Base-by-base conservation (phyloP, 345 rosid genomes). In the Viola odorata region DNA sequence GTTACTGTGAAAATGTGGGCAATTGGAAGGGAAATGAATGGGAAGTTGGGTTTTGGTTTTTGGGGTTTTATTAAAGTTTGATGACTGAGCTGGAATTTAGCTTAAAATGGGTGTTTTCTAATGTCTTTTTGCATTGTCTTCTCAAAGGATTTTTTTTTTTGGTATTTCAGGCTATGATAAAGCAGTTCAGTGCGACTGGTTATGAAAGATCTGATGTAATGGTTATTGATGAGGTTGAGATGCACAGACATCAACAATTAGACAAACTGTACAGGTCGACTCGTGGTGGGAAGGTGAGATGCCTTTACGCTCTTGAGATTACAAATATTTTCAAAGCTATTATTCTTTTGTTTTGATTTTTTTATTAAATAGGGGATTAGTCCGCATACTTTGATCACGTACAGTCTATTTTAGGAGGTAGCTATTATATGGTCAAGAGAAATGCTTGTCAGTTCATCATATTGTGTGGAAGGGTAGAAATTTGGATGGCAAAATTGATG, bases 161-260 rank as follows among this genome's bases (percentile, higher is more conserved):
- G 69, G 53, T n/a, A 51, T 57, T 74, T 59, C 81, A 89, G 98
- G 98, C 98, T 79, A 96, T 92, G 53, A 92, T 92, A 37, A 92
- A 92, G 80, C 98, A 92, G 63, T 84, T 92, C 53, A 68, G 94
- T 73, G 88, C 85, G 16, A 80, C 87, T 68, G 98, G 98, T 12
- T 92, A 92, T 61, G 97, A 89, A 57, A 84, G 91, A 75, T 92
- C 98, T 0, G 88, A 75, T 74, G 88, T 84, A 8, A 59, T 92
- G 83, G 96, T 89, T 64, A 89, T 85, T 59, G 98, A 92, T 59
- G 97, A 92, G 78, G 71, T 87, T 1, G 98, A 89, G 80, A 64
- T 92, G 94, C 96, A 89, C 60, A 85, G 98, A 45, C 98, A 92
- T 82, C 95, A 87, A 12, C 96, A 92, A 52, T 80, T 92, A 42